Evolutionary conservation across 2,329 filamentous ascomycete genomes (phyloP), one percentile per base, ranked within the genome.

Genomic region (Xylaria sp.): DNA sequence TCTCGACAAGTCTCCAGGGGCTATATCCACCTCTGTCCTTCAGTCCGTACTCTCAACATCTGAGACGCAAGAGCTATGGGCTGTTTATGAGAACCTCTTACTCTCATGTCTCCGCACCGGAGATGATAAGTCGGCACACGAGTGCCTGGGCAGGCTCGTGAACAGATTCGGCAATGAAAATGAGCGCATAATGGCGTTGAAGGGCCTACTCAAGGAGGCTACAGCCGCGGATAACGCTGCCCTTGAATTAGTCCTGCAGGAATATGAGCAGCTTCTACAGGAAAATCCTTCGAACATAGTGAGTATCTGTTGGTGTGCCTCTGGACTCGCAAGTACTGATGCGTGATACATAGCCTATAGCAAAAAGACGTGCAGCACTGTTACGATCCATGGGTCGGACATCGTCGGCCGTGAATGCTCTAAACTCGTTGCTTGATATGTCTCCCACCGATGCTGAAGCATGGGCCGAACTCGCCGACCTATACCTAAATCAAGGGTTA

Each of bases 381-480:
- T 80, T 98, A 61, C 87, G 88, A 69, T 90, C 89, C 28, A 83
- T 96, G 76, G 88, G 87, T 31, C 88, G 87, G 71, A 80, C 81
- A 1, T 72, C 84, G 1, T 92, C 97, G 66, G 92, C 95, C 0
- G 90, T 94, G 46, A 79, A 86, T 33, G 88, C 89, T 28, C 79
- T 98, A 61, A 87, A 89, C 65, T 84, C 88, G 60, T 83, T 98
- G 28, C 80, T 99, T 49, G 91, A 96, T 73, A 88, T 90, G 64
- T 91, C 89, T 57, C 94, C 95, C 1, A 97, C 92, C 1, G 95
- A 99, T 79, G 89, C 90, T 5, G 95, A 99, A 80, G 89, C 91
- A 9, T 99, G 95, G 95, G 87, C 92, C 55, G 95, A 99, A 79
- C 82, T 98, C 69, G 87, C 92, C 56, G 92, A 97, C 74, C 79